Evolutionary conservation across 2,329 filamentous ascomycete genomes (phyloP).

Genomic region (Pseudopyrenochaeta lycopersici): DNA sequence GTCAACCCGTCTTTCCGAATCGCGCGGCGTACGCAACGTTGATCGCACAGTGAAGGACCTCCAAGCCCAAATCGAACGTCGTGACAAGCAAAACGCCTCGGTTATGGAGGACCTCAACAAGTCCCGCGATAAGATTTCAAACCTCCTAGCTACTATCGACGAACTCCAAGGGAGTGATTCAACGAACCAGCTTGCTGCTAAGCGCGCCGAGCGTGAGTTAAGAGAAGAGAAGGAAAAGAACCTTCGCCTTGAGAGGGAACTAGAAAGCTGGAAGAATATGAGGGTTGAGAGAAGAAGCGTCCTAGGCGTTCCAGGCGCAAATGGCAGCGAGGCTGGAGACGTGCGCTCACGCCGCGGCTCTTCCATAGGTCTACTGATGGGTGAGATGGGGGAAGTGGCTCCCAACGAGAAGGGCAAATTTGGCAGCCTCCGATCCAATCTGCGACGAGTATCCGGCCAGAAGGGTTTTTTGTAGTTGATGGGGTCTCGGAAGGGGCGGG

Average conservation of each 20-base stretch:
- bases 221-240: slow-evolving; percentile 87
- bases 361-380: slow-evolving; percentile 51
- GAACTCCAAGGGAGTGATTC: slow-evolving; percentile 91
- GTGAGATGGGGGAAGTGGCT: slow-evolving; percentile 45
- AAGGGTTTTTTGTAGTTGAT: slow-evolving; percentile 61
- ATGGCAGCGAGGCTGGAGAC: slow-evolving; percentile 55
- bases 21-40: slow-evolving; percentile 88
- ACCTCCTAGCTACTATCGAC: slow-evolving; percentile 89
- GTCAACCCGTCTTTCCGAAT: slow-evolving; percentile 78
- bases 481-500: slow-evolving; percentile 41
- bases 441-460: slow-evolving; percentile 55
- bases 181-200: slow-evolving; percentile 78
- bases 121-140: slow-evolving; percentile 88
- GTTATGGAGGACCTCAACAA: slow-evolving; percentile 84
- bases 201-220: slow-evolving; percentile 88
- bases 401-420: slow-evolving; percentile 44
- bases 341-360: slow-evolving; percentile 55
- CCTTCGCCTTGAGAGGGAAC: slow-evolving; percentile 83
- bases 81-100: slow-evolving; percentile 85
- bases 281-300: slow-evolving; percentile 66
- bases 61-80: slow-evolving; percentile 89
- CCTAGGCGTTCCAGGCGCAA: slow-evolving; percentile 42
- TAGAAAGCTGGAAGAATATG: slow-evolving; percentile 81
- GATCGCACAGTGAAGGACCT: slow-evolving; percentile 95
- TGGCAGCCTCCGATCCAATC: slow-evolving; percentile 39